Evolutionary conservation across 805 yeast genomes (phyloP), one percentile per base, ranked within the genome.

Genomic region (Nakazawaea peltata): DNA sequence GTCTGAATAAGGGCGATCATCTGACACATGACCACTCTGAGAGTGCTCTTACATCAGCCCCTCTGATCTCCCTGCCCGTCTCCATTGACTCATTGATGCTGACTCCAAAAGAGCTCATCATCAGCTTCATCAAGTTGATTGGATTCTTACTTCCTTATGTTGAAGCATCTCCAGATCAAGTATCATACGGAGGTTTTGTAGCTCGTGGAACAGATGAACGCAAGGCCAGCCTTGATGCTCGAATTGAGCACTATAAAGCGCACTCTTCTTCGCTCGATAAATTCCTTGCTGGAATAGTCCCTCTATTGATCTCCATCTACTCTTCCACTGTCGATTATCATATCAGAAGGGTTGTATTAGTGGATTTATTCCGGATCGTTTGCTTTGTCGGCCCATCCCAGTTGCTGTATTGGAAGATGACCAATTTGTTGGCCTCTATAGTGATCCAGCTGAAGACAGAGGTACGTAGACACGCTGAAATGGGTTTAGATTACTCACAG

Each of bases 81-180:
- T 61, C 85, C 4, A 71, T 80, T 30, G 94, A 83, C 47, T 72
- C 84, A 0, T 54, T 86, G 26, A 79, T 84, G 75, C 72, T 78
- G 36, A 71, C 77, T 2, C 87, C 90, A 0, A 80, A 77, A 44
- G 81, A 77, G n/a, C 50, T 82, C 19, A 53, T 81, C 14, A 44
- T 70, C 2, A 61, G 73, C 11, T 61, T 79, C 14, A 55, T 84
- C 14, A 66, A 69, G 27, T 59, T 85, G 32, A 57, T 81, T 5
- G 69, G 74, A 2, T 62, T 70, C 22, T 43, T 83, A 2, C 53
- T 85, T 14, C 94, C 95, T 1, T 52, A 51, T 21, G 45, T 50
- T 2, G 19, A 27, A 15, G n/a, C 27, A 6, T 7, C 17, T 5
- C 29, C 7, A 40, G 34, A 5, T 24, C 36, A 27, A 11, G 21